Evolutionary conservation across 805 yeast species (phyloP), one percentile per base, ranked within the genome.

Genomic region (Candida dajiaensis): DNA sequence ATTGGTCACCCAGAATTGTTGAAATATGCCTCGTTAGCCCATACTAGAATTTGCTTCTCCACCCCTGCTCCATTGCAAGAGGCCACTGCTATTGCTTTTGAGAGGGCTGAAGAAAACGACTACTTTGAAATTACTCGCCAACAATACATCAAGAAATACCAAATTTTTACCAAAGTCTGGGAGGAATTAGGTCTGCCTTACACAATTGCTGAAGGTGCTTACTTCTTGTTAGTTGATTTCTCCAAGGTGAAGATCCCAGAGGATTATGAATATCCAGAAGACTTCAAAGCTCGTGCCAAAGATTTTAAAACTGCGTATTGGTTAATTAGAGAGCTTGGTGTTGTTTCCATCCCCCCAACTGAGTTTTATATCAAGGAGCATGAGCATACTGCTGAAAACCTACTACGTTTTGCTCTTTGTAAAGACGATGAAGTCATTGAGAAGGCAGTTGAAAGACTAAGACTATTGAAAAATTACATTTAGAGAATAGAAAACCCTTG

Each of bases 271-370:
- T 85, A 75, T 63, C 97, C 97, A 1, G 80, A 69, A 15, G 89
- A 82, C 16, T 75, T 94, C 50, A 61, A 69, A 43, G 65, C 65
- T 31, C 79, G 85, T 51, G 92, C 96, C 15, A 81, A 81, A 52
- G 99, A 94, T 69, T 94, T 89, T 74, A 80, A 80, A 62, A 73
- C 83, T 52, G 95, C 96, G 1, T 88, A 87, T 68, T 94, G 98
- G 97, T 73, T 94, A 49, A 89, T 89, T 59, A 83, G 80, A 62
- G 96, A 89, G 62, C 65, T 92, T 48, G 99, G 99, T 11, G 95
- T 94, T 37, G 98, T 94, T 19, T 85, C 96, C 4, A 94, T 94
- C 53, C 99, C 99, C 11, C 98, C 98, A 25, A 85, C 96, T n/a
- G 98, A 92, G 66, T 94, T 94, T 61, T 80, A 87, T 58, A 76